Base-by-base conservation (phyloP, 768 basidiomycete genomes). In the Erythrobasidium yunnanense region DNA sequence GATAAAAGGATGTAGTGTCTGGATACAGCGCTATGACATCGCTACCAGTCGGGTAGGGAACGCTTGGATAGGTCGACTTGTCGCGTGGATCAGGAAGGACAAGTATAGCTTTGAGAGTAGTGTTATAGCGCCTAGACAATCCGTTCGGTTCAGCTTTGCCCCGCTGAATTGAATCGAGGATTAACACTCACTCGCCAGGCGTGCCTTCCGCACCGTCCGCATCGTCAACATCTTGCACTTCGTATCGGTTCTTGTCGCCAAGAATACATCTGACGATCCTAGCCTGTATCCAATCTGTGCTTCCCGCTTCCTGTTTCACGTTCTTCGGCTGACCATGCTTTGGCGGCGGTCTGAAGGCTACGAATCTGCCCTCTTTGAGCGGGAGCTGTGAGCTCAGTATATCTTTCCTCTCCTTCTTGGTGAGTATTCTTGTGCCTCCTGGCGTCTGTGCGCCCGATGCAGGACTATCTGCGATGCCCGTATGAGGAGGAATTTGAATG, bases 1-100 rank as follows among this genome's bases (percentile, higher is more conserved):
- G 71, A 68, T 79, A 79, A 70, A 79, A 78, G 0, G 75, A 72
- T 0, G 78, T 78, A 20, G 79, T 79, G 29, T 78, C 78, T 13
- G 79, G 79, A 49, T 79, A 79, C 18, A 77, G 69, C 6, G 76
- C 78, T 62, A 78, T 73, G 35, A 78, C 77, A 20, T 66, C 55
- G 0, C 74, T 71, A 1, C 73, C 73, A 4, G 65, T 32, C 0
- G 77, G 73, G 60, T 70, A 75, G 38, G 76, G 74, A 30, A 74
- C 71, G 32, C 69, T 66, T 0, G 78, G 78, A 55, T 78, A 76
- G 0, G 77, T 74, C 20, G 45, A 46, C 20, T 45, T 56, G 73
- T 55, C 74, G n/a, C 67, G 47, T 0, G 75, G 70, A 51, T 78
- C 76, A 0, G 79, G 78, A 0, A 79, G 73, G 2, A 78, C 78